Evolutionary conservation across 345 rosid genomes (phyloP), one percentile per base, ranked within the genome.

Genomic region (Anastatica hierochuntica): DNA sequence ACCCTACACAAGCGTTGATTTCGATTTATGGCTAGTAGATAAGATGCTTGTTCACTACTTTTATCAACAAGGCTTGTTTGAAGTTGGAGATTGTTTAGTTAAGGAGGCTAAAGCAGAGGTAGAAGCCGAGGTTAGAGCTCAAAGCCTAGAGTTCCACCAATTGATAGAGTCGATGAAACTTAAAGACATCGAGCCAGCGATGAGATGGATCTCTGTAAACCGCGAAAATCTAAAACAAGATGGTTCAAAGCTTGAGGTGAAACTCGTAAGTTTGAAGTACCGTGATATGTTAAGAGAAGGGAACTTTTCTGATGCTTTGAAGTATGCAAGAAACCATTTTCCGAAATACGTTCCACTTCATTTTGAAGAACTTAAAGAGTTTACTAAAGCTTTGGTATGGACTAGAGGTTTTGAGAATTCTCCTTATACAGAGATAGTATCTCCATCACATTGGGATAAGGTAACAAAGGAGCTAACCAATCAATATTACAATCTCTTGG

Each of bases 11-110:
- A 78, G 59, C 62, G 63, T 76, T 56, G 96, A 83, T 43, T 76
- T 74, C 40, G 82, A 88, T 63, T 39, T 56, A 53, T 65, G 60
- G 43, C 52, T 74, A 16, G 71, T 82, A 49, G 79, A 79, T 69
- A 77, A 82, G 58, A 72, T 90, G 54, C 67, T 84, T 74, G 78
- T 79, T 6, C 66, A 64, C 54, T 90, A 87, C 63, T 77, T 83
- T 24, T 87, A 90, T 66, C 65, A 66, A 66, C 81, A 77, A 42
- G 92, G 96, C 17, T 72, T 79, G 70, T 84, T 90, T 65, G 90
- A 90, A 58, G 55, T 82, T 16, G 92, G 96, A 39, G 95, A 90
- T 68, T 79, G 75, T 71, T 63, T 90, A 8, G 63, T 75, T 45
- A 67, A 60, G 45, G 96, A 88, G 57, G 76, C 83, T 64, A 77